Evolutionary conservation across 2,329 filamentous ascomycete genomes (phyloP).

Genomic region (Ascochyta koolunga): DNA sequence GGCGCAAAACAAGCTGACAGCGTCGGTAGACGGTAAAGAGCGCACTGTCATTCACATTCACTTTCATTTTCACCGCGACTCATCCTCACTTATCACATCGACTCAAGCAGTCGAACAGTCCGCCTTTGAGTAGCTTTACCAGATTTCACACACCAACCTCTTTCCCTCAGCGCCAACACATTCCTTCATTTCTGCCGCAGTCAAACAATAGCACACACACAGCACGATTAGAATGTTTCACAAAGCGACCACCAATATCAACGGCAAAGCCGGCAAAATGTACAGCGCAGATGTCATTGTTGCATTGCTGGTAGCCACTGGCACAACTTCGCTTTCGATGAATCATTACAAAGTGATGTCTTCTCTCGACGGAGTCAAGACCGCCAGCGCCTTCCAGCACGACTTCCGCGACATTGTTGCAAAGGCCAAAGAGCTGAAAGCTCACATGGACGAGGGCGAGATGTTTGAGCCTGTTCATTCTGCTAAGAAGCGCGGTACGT

Average conservation of each 20-base stretch:
- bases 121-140: background rate
- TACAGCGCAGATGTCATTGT: constrained; percentile 24
- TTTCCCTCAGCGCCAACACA: too few relatives aligned
- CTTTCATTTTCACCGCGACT: constrained; percentile 15
- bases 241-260: background rate
- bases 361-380: constrained; percentile 26
- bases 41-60: background rate
- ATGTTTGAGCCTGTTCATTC: constrained; percentile 24
- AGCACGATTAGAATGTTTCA: background rate
- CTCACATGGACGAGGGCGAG: constrained; percentile 20
- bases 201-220: background rate
- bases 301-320: constrained; percentile 21
- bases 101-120: background rate
- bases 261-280: constrained; percentile 9
- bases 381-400: constrained; percentile 26
- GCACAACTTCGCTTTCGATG: constrained; percentile 16
- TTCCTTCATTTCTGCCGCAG: background rate
- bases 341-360: constrained; percentile 28
- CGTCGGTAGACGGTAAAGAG: too few relatives aligned
- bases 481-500: constrained; percentile 28
- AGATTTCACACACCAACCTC: background rate
- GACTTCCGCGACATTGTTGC: constrained; percentile 21
- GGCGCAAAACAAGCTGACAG: too few relatives aligned
- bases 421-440: constrained; percentile 27
- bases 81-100: constrained; percentile 12